Conservation (phyloP, 306 rosid species). For the Dalbergia oliveri region DNA sequence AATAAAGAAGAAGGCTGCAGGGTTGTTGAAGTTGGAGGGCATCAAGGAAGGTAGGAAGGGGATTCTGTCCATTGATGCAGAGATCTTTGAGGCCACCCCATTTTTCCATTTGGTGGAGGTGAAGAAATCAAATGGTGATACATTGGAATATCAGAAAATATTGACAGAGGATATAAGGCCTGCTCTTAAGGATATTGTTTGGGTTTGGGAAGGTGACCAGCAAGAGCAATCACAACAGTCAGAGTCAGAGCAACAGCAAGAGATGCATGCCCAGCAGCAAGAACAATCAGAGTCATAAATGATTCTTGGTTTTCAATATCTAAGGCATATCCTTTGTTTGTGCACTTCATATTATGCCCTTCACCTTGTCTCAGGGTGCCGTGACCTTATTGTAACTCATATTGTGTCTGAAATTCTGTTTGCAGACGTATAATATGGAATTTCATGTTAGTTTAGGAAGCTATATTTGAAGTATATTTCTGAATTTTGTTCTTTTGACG, state of each 20-base stretch:
- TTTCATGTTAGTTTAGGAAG: not conserved
- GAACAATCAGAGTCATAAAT: slow-evolving; percentile 25
- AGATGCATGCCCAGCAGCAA: slow-evolving; percentile 36
- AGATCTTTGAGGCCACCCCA: slow-evolving; percentile 59
- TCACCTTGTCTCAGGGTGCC: not conserved
- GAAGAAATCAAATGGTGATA: slow-evolving; percentile 62
- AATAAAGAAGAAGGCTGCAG: slow-evolving; percentile 56
- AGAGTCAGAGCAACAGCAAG: slow-evolving; percentile 41
- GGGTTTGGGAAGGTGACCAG: slow-evolving; percentile 66
- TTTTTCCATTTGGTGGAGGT: slow-evolving; percentile 62
- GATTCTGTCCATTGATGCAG: slow-evolving; percentile 55
- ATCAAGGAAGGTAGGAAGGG: slow-evolving; percentile 60
- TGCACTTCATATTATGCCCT: slow-evolving; percentile 20
- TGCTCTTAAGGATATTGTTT: slow-evolving; percentile 62
- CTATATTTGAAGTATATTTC: not conserved
- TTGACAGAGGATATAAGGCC: slow-evolving; percentile 59
- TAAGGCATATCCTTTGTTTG: not conserved
- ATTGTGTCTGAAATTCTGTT: slow-evolving; percentile 18
- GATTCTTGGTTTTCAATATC: slow-evolving; percentile 1
- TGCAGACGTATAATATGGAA: not conserved
- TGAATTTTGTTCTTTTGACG: not conserved
- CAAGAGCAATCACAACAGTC: slow-evolving; percentile 47
- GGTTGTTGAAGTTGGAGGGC: slow-evolving; percentile 55
- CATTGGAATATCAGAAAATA: slow-evolving; percentile 61
- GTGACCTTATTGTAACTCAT: slow-evolving; percentile 17